Base-by-base conservation (phyloP, 2,329 filamentous ascomycete genomes). In the Talaromyces sp. region DNA sequence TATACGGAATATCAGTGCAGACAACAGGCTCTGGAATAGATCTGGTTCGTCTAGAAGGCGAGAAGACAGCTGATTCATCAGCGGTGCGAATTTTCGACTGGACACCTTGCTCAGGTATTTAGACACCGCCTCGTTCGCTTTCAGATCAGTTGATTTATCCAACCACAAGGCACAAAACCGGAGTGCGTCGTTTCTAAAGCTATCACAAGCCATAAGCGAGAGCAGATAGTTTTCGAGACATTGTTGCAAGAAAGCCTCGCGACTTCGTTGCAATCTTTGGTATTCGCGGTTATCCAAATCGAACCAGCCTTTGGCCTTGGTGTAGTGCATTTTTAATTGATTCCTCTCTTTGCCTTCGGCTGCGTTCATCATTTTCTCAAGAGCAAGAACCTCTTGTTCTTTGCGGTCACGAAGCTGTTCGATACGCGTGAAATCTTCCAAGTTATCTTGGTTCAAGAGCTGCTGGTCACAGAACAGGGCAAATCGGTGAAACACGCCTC, bases 21-120 rank as follows among this genome's bases (percentile, higher is more conserved):
- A 84, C 1, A 99, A 79, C 1, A 93, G 80, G 46, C 80, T 81
- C 69, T 99, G 94, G 69, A 99, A 99, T 0, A 79, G 71, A 17
- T 81, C 83, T 1, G 82, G 75, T 32, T 87, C 83, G 63, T 90
- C 85, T 62, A 96, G 86, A 6, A 99, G 79, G 8, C 94, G 87
- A n/a, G 95, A 99, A 6, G 92, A 93, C 32, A 99, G 83, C 73
- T 99, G 94, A 69, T 97, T 99, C 87, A 96, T 96, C 56, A 99
- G 79, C 3, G 89, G 79, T 1, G 92, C 93, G 71, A 99, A 96
- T 70, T 99, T 99, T 62, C 90, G 85, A 61, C 91, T 96, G 1
- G 93, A 89, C 0, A 97, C 93, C 56, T 85, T 81, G 3, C 79
- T 75, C 17, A 99, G 79, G 68, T 92, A 80, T 61, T 83, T 85